Base-by-base conservation (phyloP, 2,329 filamentous ascomycete species). In the Chaetomiaceae sp. region DNA sequence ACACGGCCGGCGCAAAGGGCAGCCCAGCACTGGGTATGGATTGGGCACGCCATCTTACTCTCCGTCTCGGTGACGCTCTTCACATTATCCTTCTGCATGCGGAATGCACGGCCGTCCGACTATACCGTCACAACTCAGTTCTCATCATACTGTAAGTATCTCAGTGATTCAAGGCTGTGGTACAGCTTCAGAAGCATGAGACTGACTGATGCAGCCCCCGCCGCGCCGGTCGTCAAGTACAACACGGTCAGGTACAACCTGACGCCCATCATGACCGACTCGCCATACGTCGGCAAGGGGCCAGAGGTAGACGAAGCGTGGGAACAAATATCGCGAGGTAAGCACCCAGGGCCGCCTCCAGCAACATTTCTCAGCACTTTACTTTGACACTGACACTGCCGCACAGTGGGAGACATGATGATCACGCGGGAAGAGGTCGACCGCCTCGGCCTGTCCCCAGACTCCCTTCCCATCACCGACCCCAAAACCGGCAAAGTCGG, bases 341-440 rank as follows among this genome's bases (percentile, higher is more conserved):
- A 46, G 49, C 12, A 29, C n/a, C 47, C 7, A 4, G 3, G 7
- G n/a, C 33, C n/a, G n/a, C n/a, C n/a, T n/a, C n/a, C n/a, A n/a
- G n/a, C n/a, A n/a, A n/a, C n/a, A n/a, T n/a, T n/a, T n/a, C n/a
- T n/a, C n/a, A n/a, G n/a, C n/a, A n/a, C n/a, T n/a, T n/a, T 14
- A 9, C 6, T 17, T 8, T 20, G 2, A 25, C 19, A 11, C 8
- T n/a, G n/a, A n/a, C n/a, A n/a, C n/a, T n/a, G n/a, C n/a, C 29
- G 11, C n/a, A 23, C 25, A 51, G 49, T 51, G 11, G 49, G 49
- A 12, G 49, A 51, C 49, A 51, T 51, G 49, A 46, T 45, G 40
- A 51, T 51, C 5, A 39, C 49, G 4, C 40, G 5, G 11, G 42
- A 46, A 1, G 49, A 51, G 9, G 40, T 51, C 4, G 6, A 39